Percentiles rank a stretch among this genome's conserved stretches.
Evolutionary conservation across 148 eudicot genomes (phyloP).

Genomic region (Cornus kousa): DNA sequence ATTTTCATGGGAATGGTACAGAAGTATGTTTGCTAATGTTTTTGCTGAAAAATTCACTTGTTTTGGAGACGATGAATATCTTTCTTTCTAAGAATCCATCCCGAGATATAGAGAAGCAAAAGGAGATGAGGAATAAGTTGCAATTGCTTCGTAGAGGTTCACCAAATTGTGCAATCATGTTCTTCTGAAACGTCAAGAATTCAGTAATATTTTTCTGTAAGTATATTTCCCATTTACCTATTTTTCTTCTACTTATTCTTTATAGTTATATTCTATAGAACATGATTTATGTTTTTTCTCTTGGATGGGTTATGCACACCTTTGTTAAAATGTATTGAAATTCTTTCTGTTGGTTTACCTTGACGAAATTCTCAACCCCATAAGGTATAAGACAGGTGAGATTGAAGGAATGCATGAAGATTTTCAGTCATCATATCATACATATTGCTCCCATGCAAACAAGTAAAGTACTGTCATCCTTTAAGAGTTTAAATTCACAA

Average conservation of each 20-base stretch:
- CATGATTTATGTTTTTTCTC: background rate
- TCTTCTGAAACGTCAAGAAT: slow-evolving; percentile 16
- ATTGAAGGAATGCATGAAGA: too few relatives aligned
- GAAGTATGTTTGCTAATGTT: slow-evolving; percentile 29
- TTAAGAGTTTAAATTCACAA: too few relatives aligned
- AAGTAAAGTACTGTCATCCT: too few relatives aligned
- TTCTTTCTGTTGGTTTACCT: background rate
- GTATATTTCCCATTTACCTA: background rate
- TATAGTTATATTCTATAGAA: background rate
- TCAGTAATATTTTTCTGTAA: background rate
- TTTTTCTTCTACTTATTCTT: background rate
- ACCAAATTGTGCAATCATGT: slow-evolving; percentile 13
- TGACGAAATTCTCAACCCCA: background rate
- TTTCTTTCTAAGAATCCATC: slow-evolving; percentile 17
- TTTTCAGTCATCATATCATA: too few relatives aligned
- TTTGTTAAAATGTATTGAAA: background rate
- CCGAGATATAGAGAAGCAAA: slow-evolving; percentile 12
- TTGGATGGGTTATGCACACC: background rate
- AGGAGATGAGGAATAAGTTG: slow-evolving; percentile 15
- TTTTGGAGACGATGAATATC: slow-evolving; percentile 31
- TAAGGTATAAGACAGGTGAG: too few relatives aligned
- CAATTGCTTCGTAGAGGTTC: slow-evolving; percentile 21
- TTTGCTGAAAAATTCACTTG: slow-evolving; percentile 37
- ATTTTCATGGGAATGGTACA: slow-evolving; percentile 26
- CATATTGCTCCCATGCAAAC: too few relatives aligned